Evolutionary conservation across 768 basidiomycete genomes (phyloP), one percentile per base, ranked within the genome.

Genomic region (Phlebiopsis gigantea): DNA sequence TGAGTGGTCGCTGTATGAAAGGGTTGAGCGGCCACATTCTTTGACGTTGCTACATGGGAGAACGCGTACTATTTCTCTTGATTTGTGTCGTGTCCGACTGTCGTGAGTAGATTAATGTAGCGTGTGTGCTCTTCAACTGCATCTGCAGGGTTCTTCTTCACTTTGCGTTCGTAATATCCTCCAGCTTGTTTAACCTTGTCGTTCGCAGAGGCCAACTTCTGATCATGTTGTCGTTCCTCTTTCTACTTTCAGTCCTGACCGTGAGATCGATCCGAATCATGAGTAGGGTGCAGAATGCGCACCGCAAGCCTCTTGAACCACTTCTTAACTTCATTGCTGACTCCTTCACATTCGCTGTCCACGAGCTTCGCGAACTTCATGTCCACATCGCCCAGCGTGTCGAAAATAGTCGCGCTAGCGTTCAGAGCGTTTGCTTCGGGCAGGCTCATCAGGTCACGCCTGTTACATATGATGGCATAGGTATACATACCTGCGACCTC

Each of bases 261-360:
- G 25, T 31, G 21, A 26, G 3, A 30, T 41, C 15, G 9, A 41
- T 17, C 50, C 21, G 21, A 8, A 7, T 22, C 14, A 5, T 22
- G 10, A 17, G 34, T 9, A 39, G 34, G 17, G 34, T 10, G 34
- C 34, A 46, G 17, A 22, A 8, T 14, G 71, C 87, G 62, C 63
- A 91, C 89, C 48, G 83, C 78, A 31, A 91, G 77, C 69, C 85
- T 90, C 80, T 88, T 90, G 76, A 91, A 85, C 88, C 89, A 91
- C 64, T 88, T 92, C 75, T 84, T 87, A 42, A 90, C 82, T 60
- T 90, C 89, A 28, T 73, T 69, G 60, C 81, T 83, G 49, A 90
- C 72, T 21, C 56, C 64, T 59, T 84, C 82, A 57, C 83, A 88
- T 61, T 92, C 89, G 71, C 82, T 90, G 62, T 88, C 86, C 12